Base-by-base conservation (phyloP, 2,329 filamentous ascomycete species). In the Pyrenochaeta sp. region DNA sequence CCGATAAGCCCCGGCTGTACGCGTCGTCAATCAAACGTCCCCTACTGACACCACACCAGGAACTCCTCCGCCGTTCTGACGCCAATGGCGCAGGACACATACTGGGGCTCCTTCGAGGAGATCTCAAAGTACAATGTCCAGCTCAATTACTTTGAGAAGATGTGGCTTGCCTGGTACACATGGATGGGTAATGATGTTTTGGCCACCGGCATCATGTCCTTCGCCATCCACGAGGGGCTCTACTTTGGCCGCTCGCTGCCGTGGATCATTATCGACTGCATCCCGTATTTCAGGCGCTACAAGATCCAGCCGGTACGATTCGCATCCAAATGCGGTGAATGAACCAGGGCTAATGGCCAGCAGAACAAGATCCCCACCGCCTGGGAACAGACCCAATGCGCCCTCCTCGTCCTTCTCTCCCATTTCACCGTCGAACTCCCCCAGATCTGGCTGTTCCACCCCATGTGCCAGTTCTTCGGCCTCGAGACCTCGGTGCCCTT, bases 361-460 rank as follows among this genome's bases (percentile, higher is more conserved):
- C 56, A 86, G 82, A 74, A 80, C 76, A 97, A 97, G 81, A 85
- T 96, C 30, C 94, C 94, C 7, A 96, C 91, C n/a, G 79, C 87
- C 40, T 87, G 85, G 69, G 94, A 99, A 74, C 94, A 99, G 75
- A 96, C 90, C 85, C 84, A 92, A 67, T 99, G 94, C 77, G 92
- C 94, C 48, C 86, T 85, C 72, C 86, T 96, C 58, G 94, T 99
- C 53, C 87, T 99, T 55, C 79, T 97, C 65, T 92, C 87, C 71
- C 94, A 99, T 74, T 96, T 97, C 76, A 97, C 94, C 58, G 94
- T 96, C 72, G 94, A 99, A 76, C 84, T 99, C 24, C 94, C 94
- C 51, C 94, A 97, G 75, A 97, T 97, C 73, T 97, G 93, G 93
- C 83, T 97, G 63, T 99, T 99, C 83, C 94, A 99, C 79, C 94